Evolutionary conservation across 495 filamentous ascomycete species (phyloP).

Genomic region (Penicillium cinerascens): DNA sequence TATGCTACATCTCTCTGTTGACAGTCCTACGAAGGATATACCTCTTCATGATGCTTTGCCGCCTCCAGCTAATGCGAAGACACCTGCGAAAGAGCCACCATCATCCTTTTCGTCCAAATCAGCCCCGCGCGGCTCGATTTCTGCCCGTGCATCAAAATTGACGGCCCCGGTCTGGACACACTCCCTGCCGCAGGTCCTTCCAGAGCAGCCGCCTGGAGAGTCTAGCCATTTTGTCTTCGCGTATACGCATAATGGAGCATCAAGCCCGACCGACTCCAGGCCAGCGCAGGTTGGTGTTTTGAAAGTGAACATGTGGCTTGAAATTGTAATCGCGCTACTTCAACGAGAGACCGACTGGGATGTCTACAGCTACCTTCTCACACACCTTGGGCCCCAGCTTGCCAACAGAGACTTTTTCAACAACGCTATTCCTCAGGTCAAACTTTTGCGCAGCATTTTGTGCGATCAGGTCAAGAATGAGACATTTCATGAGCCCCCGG

Average conservation of each 20-base stretch:
- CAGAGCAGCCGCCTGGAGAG: slow-evolving; percentile 47
- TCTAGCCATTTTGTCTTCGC: slow-evolving; percentile 47
- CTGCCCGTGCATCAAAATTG: slow-evolving; percentile 38
- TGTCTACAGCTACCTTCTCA: slow-evolving; percentile 84
- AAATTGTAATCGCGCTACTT: slow-evolving; percentile 67
- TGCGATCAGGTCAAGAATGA: slow-evolving; percentile 77
- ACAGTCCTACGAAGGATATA: slow-evolving; percentile 24
- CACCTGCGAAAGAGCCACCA: slow-evolving; percentile 22
- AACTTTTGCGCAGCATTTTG: slow-evolving; percentile 68
- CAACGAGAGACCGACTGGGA: slow-evolving; percentile 86
- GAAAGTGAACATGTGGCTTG: slow-evolving; percentile 71
- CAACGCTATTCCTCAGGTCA: slow-evolving; percentile 66
- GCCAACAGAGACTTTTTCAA: slow-evolving; percentile 84
- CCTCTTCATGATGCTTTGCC: slow-evolving; percentile 24
- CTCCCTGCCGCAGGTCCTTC: slow-evolving; percentile 46
- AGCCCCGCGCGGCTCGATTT: slow-evolving; percentile 27
- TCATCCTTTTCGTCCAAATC: slow-evolving; percentile 25
- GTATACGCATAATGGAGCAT: slow-evolving; percentile 19
- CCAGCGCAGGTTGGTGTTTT: slow-evolving; percentile 38
- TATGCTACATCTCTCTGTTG: slow-evolving; percentile 23
- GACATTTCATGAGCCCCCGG: slow-evolving; percentile 71
- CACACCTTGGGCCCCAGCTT: slow-evolving; percentile 82
- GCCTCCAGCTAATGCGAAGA: slow-evolving; percentile 16
- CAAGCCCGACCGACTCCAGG: slow-evolving; percentile 22
- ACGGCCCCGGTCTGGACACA: slow-evolving; percentile 57